A percentile compares a stretch with the other conserved stretches of the same genome.
Conservation (phyloP, 768 basidiomycete species). For the Calocybe indica region DNA sequence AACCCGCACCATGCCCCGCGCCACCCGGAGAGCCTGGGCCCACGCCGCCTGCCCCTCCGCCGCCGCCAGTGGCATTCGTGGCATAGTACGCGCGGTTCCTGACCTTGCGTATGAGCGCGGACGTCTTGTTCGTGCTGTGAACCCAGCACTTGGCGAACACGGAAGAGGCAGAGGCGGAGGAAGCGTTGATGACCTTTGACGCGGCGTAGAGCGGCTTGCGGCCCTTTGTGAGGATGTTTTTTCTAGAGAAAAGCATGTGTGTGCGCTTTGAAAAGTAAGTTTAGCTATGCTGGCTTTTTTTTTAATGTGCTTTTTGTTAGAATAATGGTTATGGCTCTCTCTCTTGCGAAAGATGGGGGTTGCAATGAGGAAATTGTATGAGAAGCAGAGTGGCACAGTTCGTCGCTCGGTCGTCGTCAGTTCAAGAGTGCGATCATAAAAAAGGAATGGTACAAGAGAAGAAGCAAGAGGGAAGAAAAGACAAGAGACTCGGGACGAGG, state of each 20-base stretch:
- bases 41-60: slow-evolving; percentile 18
- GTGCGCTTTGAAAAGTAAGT: background rate
- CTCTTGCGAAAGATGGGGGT: too few relatives aligned
- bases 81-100: slow-evolving; percentile 37
- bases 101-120: slow-evolving; percentile 40
- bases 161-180: slow-evolving; percentile 40
- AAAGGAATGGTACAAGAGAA: background rate
- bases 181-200: slow-evolving; percentile 46
- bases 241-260: slow-evolving; percentile 46
- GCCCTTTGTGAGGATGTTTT: slow-evolving; percentile 44
- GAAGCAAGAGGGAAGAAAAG: too few relatives aligned
- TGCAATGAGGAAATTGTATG: too few relatives aligned
- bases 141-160: slow-evolving; percentile 48
- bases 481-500: background rate
- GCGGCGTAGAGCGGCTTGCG: slow-evolving; percentile 54
- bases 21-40: slow-evolving; percentile 11
- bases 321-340: too few relatives aligned
- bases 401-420: background rate
- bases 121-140: slow-evolving; percentile 47
- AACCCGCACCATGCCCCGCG: background rate
- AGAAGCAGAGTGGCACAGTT: background rate
- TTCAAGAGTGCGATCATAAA: background rate
- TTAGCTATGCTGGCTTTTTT: background rate
- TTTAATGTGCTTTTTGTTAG: background rate
- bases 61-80: slow-evolving; percentile 14